Conservation (phyloP, 2,329 filamentous ascomycete species). For the Aspergillus ustus region DNA sequence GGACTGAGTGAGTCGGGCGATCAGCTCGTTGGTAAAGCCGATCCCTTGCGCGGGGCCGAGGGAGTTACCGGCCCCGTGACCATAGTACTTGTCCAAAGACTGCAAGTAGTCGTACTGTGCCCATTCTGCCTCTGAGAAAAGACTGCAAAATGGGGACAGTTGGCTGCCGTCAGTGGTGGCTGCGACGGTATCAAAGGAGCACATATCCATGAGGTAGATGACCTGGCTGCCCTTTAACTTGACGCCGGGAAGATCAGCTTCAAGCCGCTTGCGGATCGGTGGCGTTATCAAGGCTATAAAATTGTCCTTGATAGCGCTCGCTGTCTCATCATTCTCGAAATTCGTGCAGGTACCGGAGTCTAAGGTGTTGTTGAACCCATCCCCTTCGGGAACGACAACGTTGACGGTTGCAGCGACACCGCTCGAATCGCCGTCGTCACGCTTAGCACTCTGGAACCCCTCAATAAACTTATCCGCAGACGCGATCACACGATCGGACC, state of each 20-base stretch:
- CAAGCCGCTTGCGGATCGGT: conserved; percentile 70
- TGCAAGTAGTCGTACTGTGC: conserved; percentile 78
- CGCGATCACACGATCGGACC: conserved; percentile 71
- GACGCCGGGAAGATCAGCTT: conserved; percentile 68
- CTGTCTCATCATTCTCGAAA: conserved; percentile 65
- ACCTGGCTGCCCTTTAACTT: conserved; percentile 67
- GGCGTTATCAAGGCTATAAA: conserved; percentile 70
- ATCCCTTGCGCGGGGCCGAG: conserved; percentile 85
- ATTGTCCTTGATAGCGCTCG: conserved; percentile 53
- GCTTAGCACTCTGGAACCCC: conserved; percentile 69
- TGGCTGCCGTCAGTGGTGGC: conserved; percentile 51
- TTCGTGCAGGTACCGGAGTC: conserved; percentile 72
- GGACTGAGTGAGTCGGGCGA: conserved; percentile 73
- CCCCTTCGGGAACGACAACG: conserved; percentile 69
- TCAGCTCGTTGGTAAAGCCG: conserved; percentile 84
- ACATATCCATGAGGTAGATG: conserved; percentile 83
- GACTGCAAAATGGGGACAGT: conserved; percentile 72
- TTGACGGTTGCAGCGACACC: conserved; percentile 60
- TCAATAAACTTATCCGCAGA: conserved; percentile 77
- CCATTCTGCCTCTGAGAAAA: conserved; percentile 79
- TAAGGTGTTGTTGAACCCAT: conserved; percentile 77
- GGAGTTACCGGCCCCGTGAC: conserved; percentile 74
- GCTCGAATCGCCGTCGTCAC: conserved; percentile 44
- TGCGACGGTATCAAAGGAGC: conserved; percentile 81
- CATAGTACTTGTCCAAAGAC: conserved; percentile 82